Evolutionary conservation across 2,329 filamentous ascomycete genomes (phyloP).

Genomic region (Curvularia verruculosa): DNA sequence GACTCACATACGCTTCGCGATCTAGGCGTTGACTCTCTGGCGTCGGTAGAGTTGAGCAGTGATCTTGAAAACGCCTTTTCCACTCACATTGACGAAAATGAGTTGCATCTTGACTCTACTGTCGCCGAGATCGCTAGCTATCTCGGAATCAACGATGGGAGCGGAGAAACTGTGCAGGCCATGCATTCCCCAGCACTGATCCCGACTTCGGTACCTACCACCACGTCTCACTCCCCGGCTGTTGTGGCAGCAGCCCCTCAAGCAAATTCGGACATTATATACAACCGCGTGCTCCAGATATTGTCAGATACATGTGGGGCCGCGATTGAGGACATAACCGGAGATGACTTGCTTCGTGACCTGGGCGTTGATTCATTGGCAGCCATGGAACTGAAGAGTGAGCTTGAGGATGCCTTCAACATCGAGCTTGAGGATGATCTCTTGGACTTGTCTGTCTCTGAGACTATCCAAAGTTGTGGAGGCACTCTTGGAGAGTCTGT

Average conservation of each 20-base stretch:
- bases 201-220: neutral
- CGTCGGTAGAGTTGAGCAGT: conserved; percentile 4
- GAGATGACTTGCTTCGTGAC: neutral
- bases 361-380: conserved; percentile 2
- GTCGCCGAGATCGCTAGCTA: neutral
- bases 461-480: neutral
- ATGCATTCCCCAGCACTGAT: neutral
- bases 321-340: neutral
- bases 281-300: conserved; percentile 1
- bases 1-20: conserved; percentile 9
- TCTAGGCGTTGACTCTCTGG: conserved; percentile 23
- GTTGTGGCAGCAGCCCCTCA: neutral
- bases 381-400: conserved; percentile 14
- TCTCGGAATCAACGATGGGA: neutral
- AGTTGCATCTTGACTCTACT: conserved; percentile 1
- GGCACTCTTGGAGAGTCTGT: neutral
- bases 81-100: neutral
- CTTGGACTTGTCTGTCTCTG: neutral
- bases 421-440: neutral
- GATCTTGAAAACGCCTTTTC: conserved; percentile 6
- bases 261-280: neutral
- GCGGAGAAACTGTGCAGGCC: neutral
- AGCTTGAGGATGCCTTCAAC: conserved; percentile 2
- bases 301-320: neutral
- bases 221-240: neutral